Percentiles rank a stretch among this genome's conserved stretches.
phyloP scores from a whole-genome alignment of 2,329 filamentous ascomycete species.

The Teratosphaeria viscida region DNA sequence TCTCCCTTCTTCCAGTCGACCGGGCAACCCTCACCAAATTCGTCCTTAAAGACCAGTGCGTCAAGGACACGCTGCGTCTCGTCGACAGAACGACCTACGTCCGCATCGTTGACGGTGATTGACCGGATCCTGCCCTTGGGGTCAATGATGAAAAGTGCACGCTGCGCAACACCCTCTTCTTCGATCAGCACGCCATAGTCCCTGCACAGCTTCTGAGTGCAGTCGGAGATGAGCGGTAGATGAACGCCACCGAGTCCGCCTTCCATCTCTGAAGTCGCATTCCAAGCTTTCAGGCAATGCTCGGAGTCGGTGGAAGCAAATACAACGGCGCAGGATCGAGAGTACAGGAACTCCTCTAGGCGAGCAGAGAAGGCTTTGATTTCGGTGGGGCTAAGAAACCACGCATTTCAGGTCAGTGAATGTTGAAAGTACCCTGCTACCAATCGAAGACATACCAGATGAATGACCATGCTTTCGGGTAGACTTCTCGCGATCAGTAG shows the following conservation, averaged over 20 bases:
- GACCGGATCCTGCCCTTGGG: constrained; percentile 49
- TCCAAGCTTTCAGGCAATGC: constrained; percentile 50
- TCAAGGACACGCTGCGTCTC: constrained; percentile 50
- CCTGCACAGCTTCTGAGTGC: constrained; percentile 49
- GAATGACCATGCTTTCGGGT: constrained; percentile 59
- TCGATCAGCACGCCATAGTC: constrained; percentile 56
- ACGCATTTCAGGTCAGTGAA: not conserved
- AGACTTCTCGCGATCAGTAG: constrained; percentile 28
- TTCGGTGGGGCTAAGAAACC: constrained; percentile 40
- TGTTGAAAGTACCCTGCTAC: no score
- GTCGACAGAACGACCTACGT: constrained; percentile 54
- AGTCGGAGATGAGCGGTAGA: constrained; percentile 53
- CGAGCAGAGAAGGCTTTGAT: constrained; percentile 56
- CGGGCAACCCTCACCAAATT: constrained; percentile 30
- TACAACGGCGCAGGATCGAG: constrained; percentile 49
- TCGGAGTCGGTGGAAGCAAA: constrained; percentile 54
- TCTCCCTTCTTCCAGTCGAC: constrained; percentile 26
- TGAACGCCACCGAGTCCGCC: constrained; percentile 52
- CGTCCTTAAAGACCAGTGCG: constrained; percentile 38
- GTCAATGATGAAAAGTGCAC: constrained; percentile 57
- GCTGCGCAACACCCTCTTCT: constrained; percentile 52
- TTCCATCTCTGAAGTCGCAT: constrained; percentile 46
- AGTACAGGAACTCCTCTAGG: constrained; percentile 45
- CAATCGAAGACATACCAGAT: constrained; percentile 34
- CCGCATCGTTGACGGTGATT: constrained; percentile 56